Base-by-base conservation (phyloP, 495 filamentous ascomycete species). In the Annulohypoxylon moriforme region DNA sequence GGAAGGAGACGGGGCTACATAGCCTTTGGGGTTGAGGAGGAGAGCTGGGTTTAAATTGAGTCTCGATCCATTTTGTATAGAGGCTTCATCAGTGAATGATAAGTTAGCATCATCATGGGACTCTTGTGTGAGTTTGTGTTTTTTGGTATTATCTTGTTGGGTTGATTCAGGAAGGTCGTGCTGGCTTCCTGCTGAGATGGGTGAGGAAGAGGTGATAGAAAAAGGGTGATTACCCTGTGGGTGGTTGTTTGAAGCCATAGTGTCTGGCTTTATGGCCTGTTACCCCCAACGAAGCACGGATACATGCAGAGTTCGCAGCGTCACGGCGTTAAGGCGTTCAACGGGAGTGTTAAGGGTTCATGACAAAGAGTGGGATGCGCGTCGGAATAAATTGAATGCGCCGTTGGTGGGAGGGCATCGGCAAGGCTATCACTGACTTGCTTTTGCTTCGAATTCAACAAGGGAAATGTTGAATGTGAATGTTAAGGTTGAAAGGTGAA, bases 11-110 rank as follows among this genome's bases (percentile, higher is more conserved):
- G 68, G n/a, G 25, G 71, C 34, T 8, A 55, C 56, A 55, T 67
- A 67, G 44, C 74, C 74, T 31, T 76, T 78, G 31, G 82, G 82
- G 47, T 82, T 80, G 24, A 84, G 74, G 1, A 84, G 66, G 20
- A 69, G 66, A 11, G 78, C 75, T 38, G 81, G 76, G 53, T 79
- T 76, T 64, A 80, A 76, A n/a, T 69, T 47, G 24, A 74, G 68
- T 59, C 64, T 60, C 50, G 62, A 47, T 62, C 74, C 74, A 57
- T 64, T 74, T 27, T 61, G 76, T 44, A 70, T 50, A 16, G 70
- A 67, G 44, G 63, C 76, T 78, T 53, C n/a, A 55, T 36, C 36
- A 6, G 22, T 34, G 53, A 9, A 46, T 20, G 33, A 22, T 0
- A 42, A 47, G 66, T 71, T 40, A 75, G 70, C 18, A 66, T 50